Conservation (phyloP, 148 eudicot genomes). For the Chenopodium suecicum region DNA sequence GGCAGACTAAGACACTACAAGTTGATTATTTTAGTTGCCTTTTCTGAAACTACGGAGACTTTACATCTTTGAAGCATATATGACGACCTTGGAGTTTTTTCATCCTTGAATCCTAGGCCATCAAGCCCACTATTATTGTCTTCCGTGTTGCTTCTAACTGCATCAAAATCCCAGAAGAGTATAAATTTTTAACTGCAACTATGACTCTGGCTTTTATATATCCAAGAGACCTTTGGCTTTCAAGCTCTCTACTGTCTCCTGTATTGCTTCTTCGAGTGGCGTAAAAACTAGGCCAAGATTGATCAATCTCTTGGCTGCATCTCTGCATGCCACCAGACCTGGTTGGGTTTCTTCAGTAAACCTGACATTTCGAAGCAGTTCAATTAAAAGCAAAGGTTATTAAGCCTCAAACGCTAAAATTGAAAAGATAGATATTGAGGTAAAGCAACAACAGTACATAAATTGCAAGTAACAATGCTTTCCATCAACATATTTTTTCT, state of each 20-base stretch:
- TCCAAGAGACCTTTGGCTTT: constrained; percentile 52
- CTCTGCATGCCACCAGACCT: constrained; percentile 60
- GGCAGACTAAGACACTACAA: constrained; percentile 1
- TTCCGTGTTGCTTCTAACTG: constrained; percentile 52
- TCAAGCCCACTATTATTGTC: constrained; percentile 54
- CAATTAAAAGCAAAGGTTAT: background rate
- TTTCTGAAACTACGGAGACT: background rate
- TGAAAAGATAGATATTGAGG: background rate
- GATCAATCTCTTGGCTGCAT: constrained; percentile 76
- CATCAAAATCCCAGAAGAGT: background rate
- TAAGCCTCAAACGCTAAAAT: background rate
- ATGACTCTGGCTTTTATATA: constrained; percentile 21
- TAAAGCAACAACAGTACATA: background rate
- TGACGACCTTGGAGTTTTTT: constrained; percentile 7
- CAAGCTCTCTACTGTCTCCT: constrained; percentile 65
- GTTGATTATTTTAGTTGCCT: constrained; percentile 9
- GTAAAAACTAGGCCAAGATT: constrained; percentile 69
- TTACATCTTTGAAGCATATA: constrained; percentile 14
- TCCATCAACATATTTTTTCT: background rate
- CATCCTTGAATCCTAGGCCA: constrained; percentile 48
- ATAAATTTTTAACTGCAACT: constrained; percentile 10
- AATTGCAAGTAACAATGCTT: background rate
- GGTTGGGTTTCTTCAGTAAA: constrained; percentile 80
- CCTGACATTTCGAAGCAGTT: constrained; percentile 30
- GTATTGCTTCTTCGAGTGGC: constrained; percentile 63